These are phyloP conservation scores for Shiraia sp. DNA, from an alignment of 2,329 filamentous ascomycete genomes.

Conservation along the genomic window DNA sequence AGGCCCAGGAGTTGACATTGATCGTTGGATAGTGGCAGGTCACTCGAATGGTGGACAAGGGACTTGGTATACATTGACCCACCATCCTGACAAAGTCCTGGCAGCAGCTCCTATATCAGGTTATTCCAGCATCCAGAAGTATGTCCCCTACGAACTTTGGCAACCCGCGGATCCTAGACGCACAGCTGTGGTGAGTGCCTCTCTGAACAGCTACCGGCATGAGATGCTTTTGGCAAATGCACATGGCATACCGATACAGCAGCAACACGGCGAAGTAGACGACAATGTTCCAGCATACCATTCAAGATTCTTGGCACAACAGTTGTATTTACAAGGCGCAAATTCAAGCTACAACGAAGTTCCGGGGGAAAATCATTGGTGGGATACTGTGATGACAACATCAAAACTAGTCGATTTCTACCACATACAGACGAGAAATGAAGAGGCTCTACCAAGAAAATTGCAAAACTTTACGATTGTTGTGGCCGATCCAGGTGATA, in stretches of 20 bases:
- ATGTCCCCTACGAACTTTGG: slow-evolving; percentile 63
- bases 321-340: slow-evolving; percentile 49
- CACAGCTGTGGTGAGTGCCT: slow-evolving; percentile 52
- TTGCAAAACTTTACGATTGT: slow-evolving; percentile 51
- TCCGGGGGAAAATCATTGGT: slow-evolving; percentile 56
- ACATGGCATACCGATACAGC: slow-evolving; percentile 56
- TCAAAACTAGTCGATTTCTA: slow-evolving; percentile 55
- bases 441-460: slow-evolving; percentile 19
- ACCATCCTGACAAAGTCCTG: slow-evolving; percentile 60
- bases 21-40: slow-evolving; percentile 58
- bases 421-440: slow-evolving; percentile 32
- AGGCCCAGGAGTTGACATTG: slow-evolving; percentile 50
- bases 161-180: slow-evolving; percentile 57
- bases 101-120: slow-evolving; percentile 62
- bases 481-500: slow-evolving; percentile 57
- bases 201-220: slow-evolving; percentile 58
- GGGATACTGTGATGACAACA: slow-evolving; percentile 60
- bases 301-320: slow-evolving; percentile 57
- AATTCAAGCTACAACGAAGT: slow-evolving; percentile 56
- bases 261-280: slow-evolving; percentile 61
- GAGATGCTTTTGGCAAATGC: slow-evolving; percentile 59
- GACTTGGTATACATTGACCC: slow-evolving; percentile 60
- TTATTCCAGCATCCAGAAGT: slow-evolving; percentile 62
- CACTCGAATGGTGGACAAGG: slow-evolving; percentile 67
- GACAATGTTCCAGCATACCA: slow-evolving; percentile 64